Conservation (phyloP, 371 early-diverging fungal species). For the Circinella minor region DNA sequence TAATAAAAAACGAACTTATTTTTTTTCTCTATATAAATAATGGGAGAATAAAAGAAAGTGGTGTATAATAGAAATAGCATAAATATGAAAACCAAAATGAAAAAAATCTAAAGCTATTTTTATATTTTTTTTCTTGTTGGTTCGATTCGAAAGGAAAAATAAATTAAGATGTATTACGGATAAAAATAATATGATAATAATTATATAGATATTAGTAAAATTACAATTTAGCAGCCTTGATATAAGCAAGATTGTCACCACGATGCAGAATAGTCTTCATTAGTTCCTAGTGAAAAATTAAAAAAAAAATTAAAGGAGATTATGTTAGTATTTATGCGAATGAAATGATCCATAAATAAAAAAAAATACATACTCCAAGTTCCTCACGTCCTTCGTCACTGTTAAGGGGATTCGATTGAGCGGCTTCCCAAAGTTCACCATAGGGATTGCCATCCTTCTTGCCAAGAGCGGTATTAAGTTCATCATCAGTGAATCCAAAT, state of each 20-base stretch:
- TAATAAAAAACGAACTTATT: too few relatives aligned
- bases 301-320: background rate
- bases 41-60: too few relatives aligned
- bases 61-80: too few relatives aligned
- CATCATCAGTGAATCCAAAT: slow-evolving; percentile 68
- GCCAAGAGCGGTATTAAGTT: slow-evolving; percentile 70
- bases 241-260: slow-evolving; percentile 21
- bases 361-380: slow-evolving; percentile 26
- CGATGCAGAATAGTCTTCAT: slow-evolving; percentile 24
- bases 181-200: too few relatives aligned
- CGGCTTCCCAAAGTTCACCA: slow-evolving; percentile 66
- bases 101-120: too few relatives aligned
- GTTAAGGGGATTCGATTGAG: slow-evolving; percentile 70
- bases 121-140: too few relatives aligned
- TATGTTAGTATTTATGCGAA: too few relatives aligned
- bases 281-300: slow-evolving; percentile 17
- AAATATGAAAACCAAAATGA: too few relatives aligned
- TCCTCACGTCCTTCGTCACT: slow-evolving; percentile 23
- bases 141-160: too few relatives aligned
- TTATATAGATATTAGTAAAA: background rate
- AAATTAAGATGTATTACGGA: too few relatives aligned
- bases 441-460: slow-evolving; percentile 71
- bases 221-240: slow-evolving; percentile 27
- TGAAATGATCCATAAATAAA: background rate
- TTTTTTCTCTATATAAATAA: too few relatives aligned